Evolutionary conservation across 225 moss, liverwort and hornwort species (phyloP), one percentile per base, ranked within the genome.

Genomic region (Asterella californica): DNA sequence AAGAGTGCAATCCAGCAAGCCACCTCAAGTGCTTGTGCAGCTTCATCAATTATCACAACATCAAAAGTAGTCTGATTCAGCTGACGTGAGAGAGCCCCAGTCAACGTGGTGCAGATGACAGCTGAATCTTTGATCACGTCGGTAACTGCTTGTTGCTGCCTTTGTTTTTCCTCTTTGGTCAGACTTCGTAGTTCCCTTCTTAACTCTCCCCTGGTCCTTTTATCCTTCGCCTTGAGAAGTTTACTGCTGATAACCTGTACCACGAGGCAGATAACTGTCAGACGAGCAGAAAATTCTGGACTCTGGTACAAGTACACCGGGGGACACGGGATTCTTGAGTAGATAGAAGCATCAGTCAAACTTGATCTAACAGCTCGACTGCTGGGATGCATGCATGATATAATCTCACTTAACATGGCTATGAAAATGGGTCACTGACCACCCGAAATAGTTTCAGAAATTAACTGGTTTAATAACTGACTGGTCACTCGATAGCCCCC

Each of bases 1-100:
- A 96, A 77, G 55, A 97, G 89, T 25, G 96, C 91, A 83, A 94
- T 97, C 96, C 96, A 97, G 86, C 94, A 97, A 83, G 96, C 96
- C 64, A 94, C 91, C 81, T 97, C 96, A 77, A 97, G 90, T 79
- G 96, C 96, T 85, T 97, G 96, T 79, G 96, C 96, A 80, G 96
- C 94, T 86, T 97, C 96, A 82, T 97, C 96, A 74, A 97, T 93
- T 52, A 97, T 84, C 42, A 97, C 96, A 70, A 97, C 80, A 87
- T 97, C 96, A 84, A 94, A 97, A 61, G 89, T 88, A 30, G 92
- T 91, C 77, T 94, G 91, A 29, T 91, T 89, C 34, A 97, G 83
- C 84, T 97, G 96, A 55, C 86, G 88, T 63, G 96, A 92, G 59
- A 94, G 94, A 74, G 94, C 93, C 76, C 96, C 96, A 66, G 94